Percentiles rank a stretch among this genome's conserved stretches.
phyloP scores from a whole-genome alignment of 139 green algal genomes.

The Dunaliella primolecta region DNA sequence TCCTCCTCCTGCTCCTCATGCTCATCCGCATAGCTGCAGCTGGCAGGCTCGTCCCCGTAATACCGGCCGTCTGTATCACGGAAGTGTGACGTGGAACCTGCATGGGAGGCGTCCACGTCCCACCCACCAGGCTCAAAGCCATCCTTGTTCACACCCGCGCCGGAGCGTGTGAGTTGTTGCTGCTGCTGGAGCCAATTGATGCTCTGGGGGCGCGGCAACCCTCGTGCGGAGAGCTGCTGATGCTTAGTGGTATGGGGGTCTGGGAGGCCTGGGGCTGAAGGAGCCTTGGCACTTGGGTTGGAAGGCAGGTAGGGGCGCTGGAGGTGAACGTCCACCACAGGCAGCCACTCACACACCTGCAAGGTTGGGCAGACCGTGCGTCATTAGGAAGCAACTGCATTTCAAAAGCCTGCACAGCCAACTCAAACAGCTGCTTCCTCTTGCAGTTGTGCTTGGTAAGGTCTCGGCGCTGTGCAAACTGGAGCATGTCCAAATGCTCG shows the following conservation, averaged over 20 bases:
- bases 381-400: not conserved
- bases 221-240: too few relatives aligned
- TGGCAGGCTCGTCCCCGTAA: not conserved
- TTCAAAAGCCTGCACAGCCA: too few relatives aligned
- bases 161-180: conserved; percentile 11
- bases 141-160: not conserved
- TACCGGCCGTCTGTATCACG: too few relatives aligned
- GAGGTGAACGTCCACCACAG: conserved; percentile 38
- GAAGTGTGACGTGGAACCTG: too few relatives aligned
- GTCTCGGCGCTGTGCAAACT: too few relatives aligned
- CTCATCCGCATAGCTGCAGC: not conserved
- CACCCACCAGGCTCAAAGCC: not conserved
- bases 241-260: too few relatives aligned
- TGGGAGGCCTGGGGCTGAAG: too few relatives aligned
- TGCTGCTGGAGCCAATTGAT: not conserved
- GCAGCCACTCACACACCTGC: conserved; percentile 53
- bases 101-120: too few relatives aligned
- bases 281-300: too few relatives aligned
- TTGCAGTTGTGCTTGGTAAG: too few relatives aligned
- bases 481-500: too few relatives aligned
- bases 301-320: not conserved
- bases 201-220: not conserved
- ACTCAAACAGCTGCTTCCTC: too few relatives aligned
- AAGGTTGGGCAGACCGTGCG: not conserved
- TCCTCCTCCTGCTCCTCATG: not conserved